phyloP scores from a whole-genome alignment of 1,139 yeast species.

The Blastobotrys aristatus region DNA sequence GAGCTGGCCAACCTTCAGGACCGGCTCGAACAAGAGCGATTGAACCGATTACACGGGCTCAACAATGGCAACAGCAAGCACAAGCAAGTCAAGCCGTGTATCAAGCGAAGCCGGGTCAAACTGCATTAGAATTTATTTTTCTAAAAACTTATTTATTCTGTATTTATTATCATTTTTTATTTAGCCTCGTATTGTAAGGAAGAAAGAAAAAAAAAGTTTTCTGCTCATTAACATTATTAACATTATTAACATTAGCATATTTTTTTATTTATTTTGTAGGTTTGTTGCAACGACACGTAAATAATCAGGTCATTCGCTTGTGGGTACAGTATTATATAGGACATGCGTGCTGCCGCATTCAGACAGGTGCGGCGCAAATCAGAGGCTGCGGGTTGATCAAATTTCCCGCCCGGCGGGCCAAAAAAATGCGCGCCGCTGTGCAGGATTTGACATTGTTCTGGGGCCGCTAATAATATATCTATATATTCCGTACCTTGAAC shows the following conservation, averaged over 20 bases:
- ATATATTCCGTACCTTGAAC: too few relatives aligned
- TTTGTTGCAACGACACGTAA: too few relatives aligned
- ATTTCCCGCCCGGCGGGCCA: too few relatives aligned
- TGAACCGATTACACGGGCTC: background rate
- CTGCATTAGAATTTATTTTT: background rate
- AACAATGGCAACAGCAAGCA: background rate
- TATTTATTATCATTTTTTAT: background rate
- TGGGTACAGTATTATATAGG: too few relatives aligned
- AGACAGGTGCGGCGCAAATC: background rate
- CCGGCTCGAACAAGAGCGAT: constrained; percentile 14
- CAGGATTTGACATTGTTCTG: too few relatives aligned
- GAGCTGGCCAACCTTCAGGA: constrained; percentile 22
- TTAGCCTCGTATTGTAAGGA: background rate
- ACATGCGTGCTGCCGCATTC: constrained; percentile 1
- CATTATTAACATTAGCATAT: too few relatives aligned
- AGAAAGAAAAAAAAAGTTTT: background rate
- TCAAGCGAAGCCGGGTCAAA: constrained; percentile 1
- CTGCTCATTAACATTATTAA: too few relatives aligned
- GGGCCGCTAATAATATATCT: too few relatives aligned
- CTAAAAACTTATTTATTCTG: constrained; percentile 1
- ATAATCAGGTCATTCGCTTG: too few relatives aligned
- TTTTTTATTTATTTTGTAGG: too few relatives aligned
- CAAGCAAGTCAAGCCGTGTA: background rate
- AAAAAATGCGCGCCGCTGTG: too few relatives aligned
- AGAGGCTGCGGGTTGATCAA: too few relatives aligned